These are phyloP conservation scores for Albifimbria verrucaria DNA, from an alignment of 2,329 filamentous ascomycete species.

Conservation along the genomic window DNA sequence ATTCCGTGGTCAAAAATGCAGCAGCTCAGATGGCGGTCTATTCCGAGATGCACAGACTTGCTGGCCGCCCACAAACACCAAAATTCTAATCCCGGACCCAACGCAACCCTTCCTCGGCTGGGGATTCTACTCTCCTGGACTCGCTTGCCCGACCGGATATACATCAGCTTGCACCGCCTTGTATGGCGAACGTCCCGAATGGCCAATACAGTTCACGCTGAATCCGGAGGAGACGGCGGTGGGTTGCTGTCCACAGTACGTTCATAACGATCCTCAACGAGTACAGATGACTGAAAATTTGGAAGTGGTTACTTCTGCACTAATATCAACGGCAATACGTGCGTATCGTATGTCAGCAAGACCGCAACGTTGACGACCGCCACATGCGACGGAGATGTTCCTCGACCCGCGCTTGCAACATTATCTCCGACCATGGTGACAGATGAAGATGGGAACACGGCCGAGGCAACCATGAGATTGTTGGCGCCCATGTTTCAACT, in stretches of 20 bases:
- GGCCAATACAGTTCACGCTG: conserved; percentile 17
- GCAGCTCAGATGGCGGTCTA: background rate
- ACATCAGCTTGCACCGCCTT: conserved; percentile 21
- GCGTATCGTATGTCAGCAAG: background rate
- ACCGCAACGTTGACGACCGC: background rate
- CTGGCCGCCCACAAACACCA: background rate
- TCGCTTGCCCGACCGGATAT: conserved; percentile 21
- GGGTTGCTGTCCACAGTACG: conserved; percentile 20
- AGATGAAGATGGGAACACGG: too few species aligned
- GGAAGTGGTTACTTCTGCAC: background rate
- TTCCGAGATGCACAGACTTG: background rate
- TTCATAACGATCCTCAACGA: background rate
- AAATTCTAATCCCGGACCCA: background rate
- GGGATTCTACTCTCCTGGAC: conserved; percentile 27
- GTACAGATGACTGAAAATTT: background rate
- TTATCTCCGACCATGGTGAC: too few species aligned
- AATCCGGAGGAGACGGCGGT: conserved; percentile 16
- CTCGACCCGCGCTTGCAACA: too few species aligned
- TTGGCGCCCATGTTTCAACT: background rate
- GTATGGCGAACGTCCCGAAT: conserved; percentile 10
- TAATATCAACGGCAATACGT: background rate
- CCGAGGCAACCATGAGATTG: background rate
- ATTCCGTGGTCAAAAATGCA: background rate
- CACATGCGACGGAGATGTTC: too few species aligned
- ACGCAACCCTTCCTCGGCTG: conserved; percentile 12